These are phyloP conservation scores for Neonectria sp. DNA, from an alignment of 2,329 filamentous ascomycete species.

Conservation along the genomic window DNA sequence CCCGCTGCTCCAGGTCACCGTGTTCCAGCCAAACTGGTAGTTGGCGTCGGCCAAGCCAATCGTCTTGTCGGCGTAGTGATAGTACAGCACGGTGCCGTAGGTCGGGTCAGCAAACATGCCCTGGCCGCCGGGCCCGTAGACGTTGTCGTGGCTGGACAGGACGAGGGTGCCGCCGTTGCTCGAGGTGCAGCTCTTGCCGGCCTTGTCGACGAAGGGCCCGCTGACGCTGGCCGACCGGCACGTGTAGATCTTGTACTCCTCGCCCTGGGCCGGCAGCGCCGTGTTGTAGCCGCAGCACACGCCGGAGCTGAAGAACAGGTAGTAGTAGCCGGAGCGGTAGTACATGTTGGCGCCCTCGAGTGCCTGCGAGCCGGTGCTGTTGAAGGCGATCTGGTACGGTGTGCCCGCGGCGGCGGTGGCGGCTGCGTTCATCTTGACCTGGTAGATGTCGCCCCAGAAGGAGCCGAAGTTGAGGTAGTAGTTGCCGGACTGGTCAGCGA, in stretches of 20 bases:
- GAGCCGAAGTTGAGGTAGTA: constrained; percentile 75
- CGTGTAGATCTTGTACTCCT: constrained; percentile 77
- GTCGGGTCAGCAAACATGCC: constrained; percentile 40
- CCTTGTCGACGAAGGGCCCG: constrained; percentile 70
- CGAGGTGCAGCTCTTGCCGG: constrained; percentile 67
- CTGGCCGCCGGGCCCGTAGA: constrained; percentile 32
- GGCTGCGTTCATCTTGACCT: constrained; percentile 63
- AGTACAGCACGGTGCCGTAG: constrained; percentile 71
- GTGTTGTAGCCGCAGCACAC: constrained; percentile 74
- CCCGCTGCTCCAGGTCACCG: constrained; percentile 57
- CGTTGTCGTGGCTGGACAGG: constrained; percentile 32
- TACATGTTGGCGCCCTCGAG: constrained; percentile 72
- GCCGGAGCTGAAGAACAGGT: constrained; percentile 75
- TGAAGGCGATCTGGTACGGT: constrained; percentile 66
- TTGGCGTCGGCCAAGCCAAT: constrained; percentile 65
- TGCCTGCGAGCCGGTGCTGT: constrained; percentile 63
- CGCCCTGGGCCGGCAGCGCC: constrained; percentile 65
- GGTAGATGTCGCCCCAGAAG: constrained; percentile 78
- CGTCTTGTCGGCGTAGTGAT: constrained; percentile 72
- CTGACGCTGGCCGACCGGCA: constrained; percentile 70
- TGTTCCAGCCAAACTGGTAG: constrained; percentile 64
- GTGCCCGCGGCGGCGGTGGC: constrained; percentile 48
- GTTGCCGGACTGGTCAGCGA: constrained; percentile 54
- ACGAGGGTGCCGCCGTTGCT: constrained; percentile 53
- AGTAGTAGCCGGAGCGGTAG: constrained; percentile 71